Evolutionary conservation across 352 stramenopile species (phyloP), one percentile per base, ranked within the genome.

Genomic region (Blastocystis sp.): DNA sequence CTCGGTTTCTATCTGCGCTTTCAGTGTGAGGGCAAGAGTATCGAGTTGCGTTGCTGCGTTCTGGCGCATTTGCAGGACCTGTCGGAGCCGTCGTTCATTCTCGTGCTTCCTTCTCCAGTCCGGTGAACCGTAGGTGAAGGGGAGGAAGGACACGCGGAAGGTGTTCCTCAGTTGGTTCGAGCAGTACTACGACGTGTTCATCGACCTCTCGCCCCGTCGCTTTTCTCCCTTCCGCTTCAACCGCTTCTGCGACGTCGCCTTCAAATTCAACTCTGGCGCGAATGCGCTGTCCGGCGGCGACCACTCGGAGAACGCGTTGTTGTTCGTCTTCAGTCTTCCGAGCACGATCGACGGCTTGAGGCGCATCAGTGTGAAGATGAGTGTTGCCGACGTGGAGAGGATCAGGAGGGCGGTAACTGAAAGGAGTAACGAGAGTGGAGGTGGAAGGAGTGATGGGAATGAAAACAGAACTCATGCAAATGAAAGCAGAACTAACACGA

Each of bases 131-230:
- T 85, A 85, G 74, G 41, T 85, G 21, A 85, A 85, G 41, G 74
- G 55, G 16, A 62, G 60, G 55, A 85, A 85, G 55, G 50, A 66
- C 13, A 60, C 66, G n/a, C 29, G 74, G 9, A 37, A 55, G 16
- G 31, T 69, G 13, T 85, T 85, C 45, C 41, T 85, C 24, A 63
- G 66, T 24, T 85, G 74, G 74, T 24, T 85, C 31, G 31, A 63
- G 50, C 55, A 67, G 31, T 21, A 51, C 0, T 85, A 85, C 45
- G 74, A 85, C 61, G 19, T 69, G 4, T 66, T 69, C 21, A 85
- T 85, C 60, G 60, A 85, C 60, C 35, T 45, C 9, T 59, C 51
- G 26, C 31, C n/a, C 33, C 35, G 66, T 4, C 74, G 50, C 0
- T 67, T 69, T 51, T 85, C 74, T 16, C 37, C 74, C n/a, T 85